Evolutionary conservation across 2,329 filamentous ascomycete genomes (phyloP).

Genomic region (Beauveria sp.): DNA sequence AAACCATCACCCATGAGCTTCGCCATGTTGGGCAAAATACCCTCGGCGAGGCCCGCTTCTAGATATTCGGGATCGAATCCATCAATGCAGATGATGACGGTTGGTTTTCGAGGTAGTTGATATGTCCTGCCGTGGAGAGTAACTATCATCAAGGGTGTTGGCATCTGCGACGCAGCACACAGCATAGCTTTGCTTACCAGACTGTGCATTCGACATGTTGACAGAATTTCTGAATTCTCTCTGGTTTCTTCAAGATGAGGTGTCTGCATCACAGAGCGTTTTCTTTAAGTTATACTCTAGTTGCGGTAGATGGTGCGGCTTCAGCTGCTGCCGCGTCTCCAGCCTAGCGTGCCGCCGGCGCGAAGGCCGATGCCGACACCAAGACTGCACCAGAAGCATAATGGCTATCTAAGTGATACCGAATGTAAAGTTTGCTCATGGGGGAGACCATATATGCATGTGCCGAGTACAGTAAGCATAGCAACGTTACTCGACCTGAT

Average conservation of each 20-base stretch:
- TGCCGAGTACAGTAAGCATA: neutral
- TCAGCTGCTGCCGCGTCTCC: neutral
- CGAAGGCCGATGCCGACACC: neutral
- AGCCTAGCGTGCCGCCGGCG: neutral
- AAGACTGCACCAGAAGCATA: no score
- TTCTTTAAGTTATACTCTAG: no score
- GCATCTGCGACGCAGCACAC: neutral
- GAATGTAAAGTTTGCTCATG: neutral
- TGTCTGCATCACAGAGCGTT: no score
- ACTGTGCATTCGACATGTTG: neutral
- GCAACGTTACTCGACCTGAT: neutral
- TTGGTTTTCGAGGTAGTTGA: constrained; percentile 18
- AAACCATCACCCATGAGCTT: constrained; percentile 28
- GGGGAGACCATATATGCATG: no score
- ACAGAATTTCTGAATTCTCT: no score
- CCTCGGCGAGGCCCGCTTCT: constrained; percentile 23
- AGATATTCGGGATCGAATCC: constrained; percentile 37
- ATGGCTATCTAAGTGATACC: neutral
- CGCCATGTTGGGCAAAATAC: constrained; percentile 26
- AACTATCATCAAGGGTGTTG: neutral
- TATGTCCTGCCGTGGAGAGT: constrained; percentile 8
- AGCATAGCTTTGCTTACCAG: neutral
- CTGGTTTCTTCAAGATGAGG: neutral
- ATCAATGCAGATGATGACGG: constrained; percentile 34
- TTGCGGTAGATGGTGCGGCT: neutral